Conservation (phyloP, 1,284 basidiomycete genomes). For the Wolfiporia cocos region DNA sequence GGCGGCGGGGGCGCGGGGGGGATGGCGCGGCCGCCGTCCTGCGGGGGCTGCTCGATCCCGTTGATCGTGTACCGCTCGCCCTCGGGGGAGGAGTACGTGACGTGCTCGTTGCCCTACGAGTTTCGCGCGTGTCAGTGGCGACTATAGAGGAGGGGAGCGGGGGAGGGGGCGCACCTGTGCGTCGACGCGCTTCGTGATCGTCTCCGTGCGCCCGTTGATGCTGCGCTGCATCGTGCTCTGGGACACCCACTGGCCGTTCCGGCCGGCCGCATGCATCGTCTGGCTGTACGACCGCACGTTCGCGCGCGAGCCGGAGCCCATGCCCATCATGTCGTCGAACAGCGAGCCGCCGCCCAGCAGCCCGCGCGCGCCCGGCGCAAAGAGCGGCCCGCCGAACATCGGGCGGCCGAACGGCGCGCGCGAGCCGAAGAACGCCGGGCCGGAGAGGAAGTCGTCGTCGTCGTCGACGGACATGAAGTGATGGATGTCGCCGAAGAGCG, state of each 20-base stretch:
- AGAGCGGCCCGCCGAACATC: slow-evolving; percentile 7
- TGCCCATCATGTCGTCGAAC: slow-evolving; percentile 13
- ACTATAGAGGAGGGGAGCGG: slow-evolving; percentile 7
- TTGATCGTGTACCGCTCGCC: slow-evolving; percentile 64
- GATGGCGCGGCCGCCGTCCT: slow-evolving; percentile 2
- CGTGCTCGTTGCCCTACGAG: slow-evolving; percentile 64
- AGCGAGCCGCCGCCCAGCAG: slow-evolving; percentile 4
- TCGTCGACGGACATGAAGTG: slow-evolving; percentile 18
- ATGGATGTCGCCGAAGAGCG: slow-evolving; percentile 49
- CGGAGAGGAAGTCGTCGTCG: slow-evolving; percentile 24
- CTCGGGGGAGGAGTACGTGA: slow-evolving; percentile 56
- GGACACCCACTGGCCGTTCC: slow-evolving; percentile 37
- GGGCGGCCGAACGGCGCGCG: slow-evolving; percentile 5
- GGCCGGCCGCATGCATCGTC: slow-evolving; percentile 13
- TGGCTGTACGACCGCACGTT: slow-evolving; percentile 18
- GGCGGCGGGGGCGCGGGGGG: slow-evolving; percentile 1
- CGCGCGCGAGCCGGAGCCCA: slow-evolving; percentile 3
- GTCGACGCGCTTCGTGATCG: slow-evolving; percentile 50
- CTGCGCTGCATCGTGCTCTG: slow-evolving; percentile 48
- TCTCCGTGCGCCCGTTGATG: slow-evolving; percentile 62
- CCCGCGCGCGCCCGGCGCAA: slow-evolving; percentile 5
- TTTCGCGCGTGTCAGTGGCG: slow-evolving; percentile 1
- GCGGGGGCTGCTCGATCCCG: slow-evolving; percentile 52
- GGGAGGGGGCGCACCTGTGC: slow-evolving; percentile 35
- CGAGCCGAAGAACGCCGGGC: slow-evolving; percentile 17